Evolutionary conservation across 1,139 yeast species (phyloP).

Genomic region (Meyerozyma carpophila): DNA sequence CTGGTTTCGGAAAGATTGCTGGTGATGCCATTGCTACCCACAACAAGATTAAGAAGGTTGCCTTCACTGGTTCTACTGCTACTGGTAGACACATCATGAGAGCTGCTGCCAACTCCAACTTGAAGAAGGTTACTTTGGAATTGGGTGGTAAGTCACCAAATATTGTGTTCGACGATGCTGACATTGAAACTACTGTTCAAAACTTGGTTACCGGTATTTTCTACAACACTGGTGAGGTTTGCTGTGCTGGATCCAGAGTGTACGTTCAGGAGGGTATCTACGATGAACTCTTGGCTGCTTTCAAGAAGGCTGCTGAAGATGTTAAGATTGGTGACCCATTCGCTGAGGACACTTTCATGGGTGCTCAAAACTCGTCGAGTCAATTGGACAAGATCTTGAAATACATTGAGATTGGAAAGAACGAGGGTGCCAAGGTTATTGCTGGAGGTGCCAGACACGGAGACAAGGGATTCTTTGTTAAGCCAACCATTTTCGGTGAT

Average conservation of each 20-base stretch:
- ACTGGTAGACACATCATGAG: constrained; percentile 75
- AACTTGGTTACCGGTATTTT: constrained; percentile 59
- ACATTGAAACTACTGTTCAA: constrained; percentile 57
- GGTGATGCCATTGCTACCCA: constrained; percentile 72
- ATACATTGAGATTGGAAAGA: constrained; percentile 68
- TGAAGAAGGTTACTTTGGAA: constrained; percentile 78
- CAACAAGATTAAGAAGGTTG: constrained; percentile 66
- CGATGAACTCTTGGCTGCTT: constrained; percentile 57
- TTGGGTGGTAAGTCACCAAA: constrained; percentile 87
- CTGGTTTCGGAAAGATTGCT: constrained; percentile 75
- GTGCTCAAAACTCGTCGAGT: constrained; percentile 75
- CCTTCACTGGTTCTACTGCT: constrained; percentile 83
- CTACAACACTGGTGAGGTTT: constrained; percentile 85
- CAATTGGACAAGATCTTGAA: constrained; percentile 73
- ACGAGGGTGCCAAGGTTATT: constrained; percentile 68
- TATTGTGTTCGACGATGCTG: constrained; percentile 71
- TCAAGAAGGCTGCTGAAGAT: constrained; percentile 54
- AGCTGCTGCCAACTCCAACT: constrained; percentile 61
- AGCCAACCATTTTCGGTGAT: constrained; percentile 76
- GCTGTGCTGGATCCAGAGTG: constrained; percentile 83
- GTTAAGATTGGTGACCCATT: constrained; percentile 68
- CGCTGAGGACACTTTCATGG: constrained; percentile 67
- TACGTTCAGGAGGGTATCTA: constrained; percentile 73
- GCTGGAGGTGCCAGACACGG: constrained; percentile 74
- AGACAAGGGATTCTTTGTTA: constrained; percentile 67